Evolutionary conservation across 1,139 yeast genomes (phyloP).

Genomic region (Debaryomyces psychrophilus): DNA sequence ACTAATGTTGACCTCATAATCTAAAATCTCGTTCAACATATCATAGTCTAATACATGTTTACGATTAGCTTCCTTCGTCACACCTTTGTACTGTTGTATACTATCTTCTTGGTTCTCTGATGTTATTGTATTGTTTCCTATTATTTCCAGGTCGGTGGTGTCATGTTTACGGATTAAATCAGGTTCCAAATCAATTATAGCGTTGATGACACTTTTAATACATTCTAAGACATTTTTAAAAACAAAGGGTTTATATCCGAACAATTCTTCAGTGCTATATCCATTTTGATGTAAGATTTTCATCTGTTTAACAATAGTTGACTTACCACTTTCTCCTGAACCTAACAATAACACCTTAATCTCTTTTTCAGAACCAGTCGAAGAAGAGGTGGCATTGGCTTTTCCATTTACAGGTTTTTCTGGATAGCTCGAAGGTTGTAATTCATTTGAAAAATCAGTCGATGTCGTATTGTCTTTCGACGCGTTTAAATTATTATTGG

Average conservation of each 20-base stretch:
- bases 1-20: slow-evolving; percentile 53
- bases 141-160: background rate
- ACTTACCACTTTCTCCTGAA: slow-evolving; percentile 80
- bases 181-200: slow-evolving; percentile 54
- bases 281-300: slow-evolving; percentile 75
- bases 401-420: slow-evolving; percentile 3
- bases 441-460: slow-evolving; percentile 23
- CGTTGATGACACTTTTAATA: slow-evolving; percentile 61
- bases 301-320: slow-evolving; percentile 75
- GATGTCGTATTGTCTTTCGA: slow-evolving; percentile 18
- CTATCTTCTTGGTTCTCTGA: slow-evolving; percentile 9
- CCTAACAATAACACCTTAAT: slow-evolving; percentile 70
- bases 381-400: slow-evolving; percentile 8
- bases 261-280: slow-evolving; percentile 61
- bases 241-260: slow-evolving; percentile 70
- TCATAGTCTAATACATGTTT: slow-evolving; percentile 33
- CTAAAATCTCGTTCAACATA: slow-evolving; percentile 52
- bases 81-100: slow-evolving; percentile 15
- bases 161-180: slow-evolving; percentile 44
- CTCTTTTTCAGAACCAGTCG: slow-evolving; percentile 33
- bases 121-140: slow-evolving; percentile 7
- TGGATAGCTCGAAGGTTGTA: background rate
- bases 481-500: slow-evolving; percentile 8
- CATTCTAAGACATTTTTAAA: slow-evolving; percentile 70
- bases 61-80: slow-evolving; percentile 17